Percentiles rank a stretch among this genome's conserved stretches.
phyloP scores from a whole-genome alignment of 192 early-diverging fungal species.

The Gaertneriomyces semiglobifer region DNA sequence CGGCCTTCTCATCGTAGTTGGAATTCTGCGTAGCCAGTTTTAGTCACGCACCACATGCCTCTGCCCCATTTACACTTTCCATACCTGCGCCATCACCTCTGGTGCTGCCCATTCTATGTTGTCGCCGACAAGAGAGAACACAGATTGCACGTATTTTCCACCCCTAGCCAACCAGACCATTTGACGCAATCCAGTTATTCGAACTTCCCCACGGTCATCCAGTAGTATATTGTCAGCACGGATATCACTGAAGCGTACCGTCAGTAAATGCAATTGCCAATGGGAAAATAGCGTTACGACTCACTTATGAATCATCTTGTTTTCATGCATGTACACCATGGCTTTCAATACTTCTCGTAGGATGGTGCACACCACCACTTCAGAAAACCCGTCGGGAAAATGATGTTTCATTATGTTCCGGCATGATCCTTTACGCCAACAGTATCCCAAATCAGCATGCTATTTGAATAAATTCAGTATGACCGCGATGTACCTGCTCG shows the following conservation, averaged over 20 bases:
- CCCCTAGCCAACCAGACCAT: conserved; percentile 38
- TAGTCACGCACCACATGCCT: background rate
- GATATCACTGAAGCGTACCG: conserved; percentile 42
- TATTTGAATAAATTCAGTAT: background rate
- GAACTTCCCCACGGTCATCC: conserved; percentile 49
- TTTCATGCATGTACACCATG: conserved; percentile 54
- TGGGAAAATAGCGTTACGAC: background rate
- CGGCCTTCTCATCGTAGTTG: conserved; percentile 48
- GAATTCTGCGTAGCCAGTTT: conserved; percentile 33
- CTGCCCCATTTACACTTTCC: background rate
- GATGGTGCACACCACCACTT: conserved; percentile 50
- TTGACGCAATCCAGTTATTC: conserved; percentile 53
- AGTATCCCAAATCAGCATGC: background rate
- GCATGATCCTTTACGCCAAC: conserved; percentile 39
- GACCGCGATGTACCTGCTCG: conserved; percentile 28
- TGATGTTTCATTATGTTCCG: conserved; percentile 46
- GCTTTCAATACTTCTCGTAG: conserved; percentile 51
- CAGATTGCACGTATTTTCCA: conserved; percentile 40
- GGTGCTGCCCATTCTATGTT: conserved; percentile 61
- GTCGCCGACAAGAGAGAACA: conserved; percentile 54
- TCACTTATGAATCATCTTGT: conserved; percentile 61
- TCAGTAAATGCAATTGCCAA: background rate
- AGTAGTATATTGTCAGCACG: conserved; percentile 57
- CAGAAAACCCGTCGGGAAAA: conserved; percentile 49
- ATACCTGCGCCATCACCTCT: conserved; percentile 56